phyloP scores from a whole-genome alignment of 208 protist genomes.

The Dictyostelium gargantuum region DNA sequence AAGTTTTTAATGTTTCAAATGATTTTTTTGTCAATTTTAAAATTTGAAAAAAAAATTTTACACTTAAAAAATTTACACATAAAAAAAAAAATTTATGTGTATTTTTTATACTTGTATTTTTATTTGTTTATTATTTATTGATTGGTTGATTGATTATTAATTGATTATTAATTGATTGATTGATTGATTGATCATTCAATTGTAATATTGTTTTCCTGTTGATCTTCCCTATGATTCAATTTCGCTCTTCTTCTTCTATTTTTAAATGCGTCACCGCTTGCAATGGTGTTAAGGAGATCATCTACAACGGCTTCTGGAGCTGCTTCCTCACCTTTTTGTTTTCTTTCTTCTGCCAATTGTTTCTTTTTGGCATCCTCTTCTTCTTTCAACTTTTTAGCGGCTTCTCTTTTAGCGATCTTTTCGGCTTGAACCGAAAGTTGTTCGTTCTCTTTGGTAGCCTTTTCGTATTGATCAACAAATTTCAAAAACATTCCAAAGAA shows the following conservation, averaged over 20 bases:
- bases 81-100: no score
- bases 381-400: slow-evolving; percentile 53
- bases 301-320: slow-evolving; percentile 50
- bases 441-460: slow-evolving; percentile 45
- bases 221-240: no score
- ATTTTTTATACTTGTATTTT: no score
- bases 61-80: no score
- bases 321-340: slow-evolving; percentile 34
- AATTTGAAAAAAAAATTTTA: no score
- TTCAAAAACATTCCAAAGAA: slow-evolving; percentile 58
- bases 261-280: slow-evolving; percentile 65
- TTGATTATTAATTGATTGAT: no score
- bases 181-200: no score
- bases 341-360: slow-evolving; percentile 26
- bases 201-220: no score
- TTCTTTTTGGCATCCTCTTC: slow-evolving; percentile 63
- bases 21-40: no score
- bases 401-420: slow-evolving; percentile 65
- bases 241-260: not conserved
- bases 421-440: slow-evolving; percentile 8
- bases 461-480: slow-evolving; percentile 45
- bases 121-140: no score
- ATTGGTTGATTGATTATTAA: no score
- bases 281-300: slow-evolving; percentile 55
- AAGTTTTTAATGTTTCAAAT: no score